Evolutionary conservation across 495 filamentous ascomycete species (phyloP), one percentile per base, ranked within the genome.

Genomic region (Tuber microsphaerosporum): DNA sequence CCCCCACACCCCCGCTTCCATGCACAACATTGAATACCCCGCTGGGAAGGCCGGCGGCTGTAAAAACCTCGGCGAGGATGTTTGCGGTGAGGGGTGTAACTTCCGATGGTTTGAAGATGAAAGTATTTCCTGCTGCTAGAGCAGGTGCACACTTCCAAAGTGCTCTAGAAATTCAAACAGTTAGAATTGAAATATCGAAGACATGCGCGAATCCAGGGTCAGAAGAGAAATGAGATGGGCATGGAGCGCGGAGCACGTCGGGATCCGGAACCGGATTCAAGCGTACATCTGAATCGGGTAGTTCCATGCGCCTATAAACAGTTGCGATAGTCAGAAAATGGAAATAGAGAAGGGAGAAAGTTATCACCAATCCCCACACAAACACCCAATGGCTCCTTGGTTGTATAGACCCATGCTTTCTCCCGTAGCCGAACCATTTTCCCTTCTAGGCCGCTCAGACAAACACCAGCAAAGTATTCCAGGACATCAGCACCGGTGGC

Each of bases 91-190:
- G 85, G 4, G 92, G 90, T 39, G 92, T 94, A 82, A 89, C 89
- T 86, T 95, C 92, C 80, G 90, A 92, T 42, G 92, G 90, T 78
- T 95, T 95, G 84, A 94, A 94, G 72, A 95, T 87, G 91, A 95
- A 93, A 77, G 90, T 91, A 81, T 95, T 95, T 41, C 92, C 92
- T 5, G 92, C 92, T 16, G 92, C 91, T 22, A 95, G 87, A 75
- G 92, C 93, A 8, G 92, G 91, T 20, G 91, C 92, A 6, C 90
- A 91, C 83, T 95, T 95, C 92, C 92, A 94, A 0, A 94, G 87
- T 20, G 92, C 92, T 83, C 87, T 89, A 31, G 56, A 7, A 34
- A 65, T 65, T 34, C 5, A 31, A 6, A 65, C 34, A 1, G 26
- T 65, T 26, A 65, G 26, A 34, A 65, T 34, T 17, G 56, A 65